Conservation (phyloP, 179 eudicot genomes). For the Camellia oleifera region DNA sequence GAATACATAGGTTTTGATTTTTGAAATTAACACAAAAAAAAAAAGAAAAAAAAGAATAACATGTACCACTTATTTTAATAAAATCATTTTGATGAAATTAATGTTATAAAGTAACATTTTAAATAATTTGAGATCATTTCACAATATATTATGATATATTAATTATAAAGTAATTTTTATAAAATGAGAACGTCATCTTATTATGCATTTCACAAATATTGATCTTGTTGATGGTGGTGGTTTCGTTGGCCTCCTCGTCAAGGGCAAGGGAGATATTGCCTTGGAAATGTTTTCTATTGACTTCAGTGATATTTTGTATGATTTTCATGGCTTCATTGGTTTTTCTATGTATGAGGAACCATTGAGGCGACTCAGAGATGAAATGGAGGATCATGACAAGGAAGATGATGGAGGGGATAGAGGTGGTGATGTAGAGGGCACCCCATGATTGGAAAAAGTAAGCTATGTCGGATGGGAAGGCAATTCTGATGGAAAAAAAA, state of each 20-base stretch:
- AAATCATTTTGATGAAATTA: too few relatives aligned
- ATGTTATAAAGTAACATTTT: too few relatives aligned
- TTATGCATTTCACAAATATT: too few relatives aligned
- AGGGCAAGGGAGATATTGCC: slow-evolving; percentile 38
- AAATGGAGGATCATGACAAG: slow-evolving; percentile 56
- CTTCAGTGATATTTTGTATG: slow-evolving; percentile 51
- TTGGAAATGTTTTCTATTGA: slow-evolving; percentile 45
- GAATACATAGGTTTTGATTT: too few relatives aligned
- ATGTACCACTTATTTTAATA: too few relatives aligned
- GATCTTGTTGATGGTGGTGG: too few relatives aligned
- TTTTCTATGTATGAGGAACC: slow-evolving; percentile 67
- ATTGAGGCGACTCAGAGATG: slow-evolving; percentile 74
- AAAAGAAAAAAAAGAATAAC: too few relatives aligned
- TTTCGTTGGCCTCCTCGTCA: slow-evolving; percentile 38
- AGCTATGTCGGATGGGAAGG: slow-evolving; percentile 61
- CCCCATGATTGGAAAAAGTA: slow-evolving; percentile 66
- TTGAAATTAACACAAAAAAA: too few relatives aligned
- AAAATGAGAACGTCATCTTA: too few relatives aligned
- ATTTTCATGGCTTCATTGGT: slow-evolving; percentile 46
- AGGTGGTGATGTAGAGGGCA: slow-evolving; percentile 58
- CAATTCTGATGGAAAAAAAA: slow-evolving; percentile 72
- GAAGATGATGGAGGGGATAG: slow-evolving; percentile 69
- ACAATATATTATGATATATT: too few relatives aligned
- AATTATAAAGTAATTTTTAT: too few relatives aligned
- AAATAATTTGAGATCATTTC: too few relatives aligned